These are phyloP conservation scores for Suillus hirtellus DNA, from an alignment of 768 basidiomycete species.

Conservation along the genomic window DNA sequence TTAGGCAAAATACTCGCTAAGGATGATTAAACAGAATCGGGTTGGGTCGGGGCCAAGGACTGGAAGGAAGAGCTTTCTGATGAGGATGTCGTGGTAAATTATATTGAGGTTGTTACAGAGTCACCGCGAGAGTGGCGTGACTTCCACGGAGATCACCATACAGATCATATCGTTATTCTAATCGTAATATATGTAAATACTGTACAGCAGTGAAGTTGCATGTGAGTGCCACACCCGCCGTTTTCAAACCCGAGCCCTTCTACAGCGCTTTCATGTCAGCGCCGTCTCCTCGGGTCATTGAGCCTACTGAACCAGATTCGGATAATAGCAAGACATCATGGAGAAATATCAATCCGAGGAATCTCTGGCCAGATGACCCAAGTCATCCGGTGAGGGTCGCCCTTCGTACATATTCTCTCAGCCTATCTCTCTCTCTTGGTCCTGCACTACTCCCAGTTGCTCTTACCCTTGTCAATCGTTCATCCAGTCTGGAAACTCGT, in stretches of 20 bases:
- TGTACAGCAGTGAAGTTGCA: neutral
- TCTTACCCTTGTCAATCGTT: constrained; percentile 32
- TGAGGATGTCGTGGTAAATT: neutral
- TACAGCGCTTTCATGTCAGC: neutral
- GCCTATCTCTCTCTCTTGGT: constrained; percentile 64
- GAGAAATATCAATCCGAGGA: constrained; percentile 1
- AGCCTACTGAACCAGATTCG: constrained; percentile 10
- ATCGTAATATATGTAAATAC: neutral
- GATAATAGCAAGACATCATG: constrained; percentile 3
- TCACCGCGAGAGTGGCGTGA: neutral
- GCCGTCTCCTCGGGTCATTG: constrained; percentile 3
- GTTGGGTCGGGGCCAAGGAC: neutral
- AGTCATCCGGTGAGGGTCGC: constrained; percentile 58
- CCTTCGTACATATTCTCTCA: constrained; percentile 66
- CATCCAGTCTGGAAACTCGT: constrained; percentile 24
- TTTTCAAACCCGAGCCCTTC: neutral
- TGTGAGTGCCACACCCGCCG: neutral
- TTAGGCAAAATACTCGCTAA: constrained; percentile 10
- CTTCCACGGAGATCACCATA: neutral
- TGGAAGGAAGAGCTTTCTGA: neutral
- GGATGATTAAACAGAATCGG: neutral
- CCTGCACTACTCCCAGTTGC: constrained; percentile 61
- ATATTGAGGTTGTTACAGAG: neutral
- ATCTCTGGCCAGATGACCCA: constrained; percentile 33
- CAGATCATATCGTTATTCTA: neutral